A percentile compares a stretch with the other conserved stretches of the same genome.
Evolutionary conservation across 768 basidiomycete species (phyloP).

Genomic region (Tricholoma furcatifolium): DNA sequence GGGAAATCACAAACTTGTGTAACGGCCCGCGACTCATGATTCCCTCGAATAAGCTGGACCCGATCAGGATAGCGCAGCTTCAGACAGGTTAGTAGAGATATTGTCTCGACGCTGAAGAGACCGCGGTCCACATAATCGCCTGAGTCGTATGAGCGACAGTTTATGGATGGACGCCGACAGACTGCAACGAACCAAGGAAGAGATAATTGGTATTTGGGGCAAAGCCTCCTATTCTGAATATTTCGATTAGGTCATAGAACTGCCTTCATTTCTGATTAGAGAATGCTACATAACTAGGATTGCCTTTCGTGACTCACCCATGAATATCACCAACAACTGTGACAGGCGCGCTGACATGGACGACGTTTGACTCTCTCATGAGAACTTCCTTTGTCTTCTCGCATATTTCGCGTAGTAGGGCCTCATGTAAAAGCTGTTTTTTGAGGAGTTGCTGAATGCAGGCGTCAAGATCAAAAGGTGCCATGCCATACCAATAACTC

Average conservation of each 20-base stretch:
- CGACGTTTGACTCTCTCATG: constrained; percentile 98
- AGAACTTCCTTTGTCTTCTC: constrained; percentile 99
- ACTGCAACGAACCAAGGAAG: constrained; percentile 78
- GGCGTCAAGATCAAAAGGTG: constrained; percentile 93
- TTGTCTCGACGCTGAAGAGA: constrained; percentile 97
- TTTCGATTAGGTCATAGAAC: constrained; percentile 99
- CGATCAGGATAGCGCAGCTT: constrained; percentile 97
- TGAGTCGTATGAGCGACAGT: constrained; percentile 31
- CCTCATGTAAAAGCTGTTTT: constrained; percentile 94
- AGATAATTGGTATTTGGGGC: constrained; percentile 97
- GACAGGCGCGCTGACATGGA: constrained; percentile 94
- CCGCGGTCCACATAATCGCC: constrained; percentile 99
- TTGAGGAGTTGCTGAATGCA: constrained; percentile 88
- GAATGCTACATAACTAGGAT: constrained; percentile 9
- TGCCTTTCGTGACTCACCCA: constrained; percentile 62
- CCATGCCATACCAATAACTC: constrained; percentile 45
- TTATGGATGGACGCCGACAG: constrained; percentile 1
- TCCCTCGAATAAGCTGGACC: constrained; percentile 95
- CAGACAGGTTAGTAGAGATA: constrained; percentile 93
- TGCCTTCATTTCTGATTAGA: constrained; percentile 66
- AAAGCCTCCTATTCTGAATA: constrained; percentile 97
- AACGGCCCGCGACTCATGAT: constrained; percentile 96
- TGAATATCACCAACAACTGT: constrained; percentile 99
- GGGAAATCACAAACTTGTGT: constrained; percentile 74
- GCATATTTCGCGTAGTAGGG: constrained; percentile 95